Conservation (phyloP, 495 filamentous ascomycete genomes). For the Lasiosphaeria miniovina region DNA sequence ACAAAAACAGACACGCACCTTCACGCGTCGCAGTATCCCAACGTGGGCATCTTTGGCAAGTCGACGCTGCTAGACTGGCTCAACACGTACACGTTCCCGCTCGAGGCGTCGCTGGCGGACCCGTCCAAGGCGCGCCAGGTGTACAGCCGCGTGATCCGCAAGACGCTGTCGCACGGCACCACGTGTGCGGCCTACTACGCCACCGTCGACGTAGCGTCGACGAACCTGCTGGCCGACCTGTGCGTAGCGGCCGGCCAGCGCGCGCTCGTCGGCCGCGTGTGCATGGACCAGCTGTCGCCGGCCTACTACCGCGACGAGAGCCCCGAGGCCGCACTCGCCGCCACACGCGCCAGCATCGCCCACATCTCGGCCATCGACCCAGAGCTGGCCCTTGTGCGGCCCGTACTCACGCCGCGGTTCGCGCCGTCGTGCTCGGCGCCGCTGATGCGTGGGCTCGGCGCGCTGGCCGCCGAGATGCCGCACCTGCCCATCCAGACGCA, state of each 20-base stretch:
- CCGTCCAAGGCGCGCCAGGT: conserved; percentile 51
- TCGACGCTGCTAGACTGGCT: conserved; percentile 90
- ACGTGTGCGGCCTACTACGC: conserved; percentile 92
- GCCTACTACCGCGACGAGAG: conserved; percentile 71
- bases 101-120: conserved; percentile 68
- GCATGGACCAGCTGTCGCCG: conserved; percentile 80
- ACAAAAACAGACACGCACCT: conserved; percentile 75
- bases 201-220: conserved; percentile 74
- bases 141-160: conserved; percentile 71
- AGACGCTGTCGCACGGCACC: conserved; percentile 83
- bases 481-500: conserved; percentile 80
- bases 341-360: conserved; percentile 59
- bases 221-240: conserved; percentile 82
- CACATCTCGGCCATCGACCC: conserved; percentile 70
- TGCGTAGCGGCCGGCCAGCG: conserved; percentile 75
- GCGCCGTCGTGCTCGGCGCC: conserved; percentile 68
- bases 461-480: conserved; percentile 54
- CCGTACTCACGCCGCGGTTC: conserved; percentile 89
- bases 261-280: conserved; percentile 85
- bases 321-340: conserved; percentile 51
- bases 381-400: conserved; percentile 53
- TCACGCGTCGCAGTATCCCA: conserved; percentile 92
- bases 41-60: conserved; percentile 85
- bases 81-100: conserved; percentile 89
- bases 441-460: conserved; percentile 60